Base-by-base conservation (phyloP, 1,284 basidiomycete genomes). In the Irpex sp. region DNA sequence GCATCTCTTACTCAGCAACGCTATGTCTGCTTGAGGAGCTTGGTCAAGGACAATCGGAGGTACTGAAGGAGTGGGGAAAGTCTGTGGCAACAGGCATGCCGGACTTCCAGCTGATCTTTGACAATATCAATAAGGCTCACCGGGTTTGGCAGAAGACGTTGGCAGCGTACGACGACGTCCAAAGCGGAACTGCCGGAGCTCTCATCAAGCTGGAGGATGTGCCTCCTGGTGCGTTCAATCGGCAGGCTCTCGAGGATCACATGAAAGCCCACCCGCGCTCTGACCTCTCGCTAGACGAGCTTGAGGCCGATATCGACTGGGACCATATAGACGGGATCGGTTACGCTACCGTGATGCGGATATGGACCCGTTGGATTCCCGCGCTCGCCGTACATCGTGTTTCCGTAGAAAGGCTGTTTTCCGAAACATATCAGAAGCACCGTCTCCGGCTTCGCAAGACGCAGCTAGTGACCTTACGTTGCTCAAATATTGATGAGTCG, bases 191-290 rank as follows among this genome's bases (percentile, higher is more conserved):
- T 7, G 59, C 62, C 1, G 59, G 59, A 1, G 57, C 56, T 12
- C 9, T 63, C 9, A 47, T 63, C 16, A 56, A 49, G 36, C 58
- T 63, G 3, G 62, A 58, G 39, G 59, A 63, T 48, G 59, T 61
- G 5, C 59, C 59, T 1, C 21, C 23, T 9, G 59, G 49, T 5
- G 62, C 62, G 9, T 28, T 63, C 5, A 33, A 61, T 21, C 47
- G 35, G 8, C 12, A 35, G 16, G 45, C 56, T n/a, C 3, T 58
- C 1, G 42, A 45, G 42, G 42, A 12, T 14, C 42, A 45, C 42
- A 33, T 18, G 16, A 39, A 55, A 16, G 36, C 8, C 42, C 10
- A 23, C 21, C 28, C 21, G 10, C 57, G 58, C 37, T 28, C 12
- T 2, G 48, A 55, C 5, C 39, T 62, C 19, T 48, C 58, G 14